Percentiles rank a stretch among this genome's conserved stretches.
Conservation (phyloP, 495 filamentous ascomycete species). For the Usnea hakonensis region DNA sequence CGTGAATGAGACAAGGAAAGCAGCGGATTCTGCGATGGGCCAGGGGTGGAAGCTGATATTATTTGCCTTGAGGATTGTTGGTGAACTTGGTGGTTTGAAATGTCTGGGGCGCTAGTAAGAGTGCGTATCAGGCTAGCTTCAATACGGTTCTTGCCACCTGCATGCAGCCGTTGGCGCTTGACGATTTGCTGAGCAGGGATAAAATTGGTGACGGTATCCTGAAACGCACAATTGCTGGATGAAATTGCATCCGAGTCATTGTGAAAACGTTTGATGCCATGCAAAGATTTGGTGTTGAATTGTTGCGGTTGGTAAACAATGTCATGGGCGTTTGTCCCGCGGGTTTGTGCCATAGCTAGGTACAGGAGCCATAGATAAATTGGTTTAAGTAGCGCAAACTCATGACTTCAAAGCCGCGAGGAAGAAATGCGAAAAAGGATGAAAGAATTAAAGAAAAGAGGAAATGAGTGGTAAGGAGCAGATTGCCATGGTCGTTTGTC, state of each 20-base stretch:
- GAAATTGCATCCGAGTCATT: not conserved
- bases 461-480: not conserved
- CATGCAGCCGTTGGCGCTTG: conserved; percentile 22
- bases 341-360: not conserved
- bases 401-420: not conserved
- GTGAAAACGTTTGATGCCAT: conserved; percentile 13
- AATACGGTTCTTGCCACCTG: conserved; percentile 29
- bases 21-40: conserved; percentile 47
- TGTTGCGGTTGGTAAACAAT: conserved; percentile 14
- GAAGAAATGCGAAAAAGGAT: no score
- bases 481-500: not conserved
- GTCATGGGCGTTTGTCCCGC: conserved; percentile 10
- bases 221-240: not conserved
- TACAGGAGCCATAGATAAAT: not conserved
- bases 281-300: conserved; percentile 1
- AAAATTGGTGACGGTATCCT: conserved; percentile 4
- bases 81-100: conserved; percentile 26
- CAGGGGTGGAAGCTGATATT: conserved; percentile 39
- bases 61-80: conserved; percentile 43
- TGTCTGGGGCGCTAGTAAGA: conserved; percentile 4
- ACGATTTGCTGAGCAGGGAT: conserved; percentile 7
- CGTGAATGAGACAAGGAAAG: conserved; percentile 54
- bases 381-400: not conserved
- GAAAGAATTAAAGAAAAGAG: not conserved
- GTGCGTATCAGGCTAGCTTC: conserved; percentile 34